Conservation (phyloP, 2,329 filamentous ascomycete genomes). For the Orbilia brochopaga region DNA sequence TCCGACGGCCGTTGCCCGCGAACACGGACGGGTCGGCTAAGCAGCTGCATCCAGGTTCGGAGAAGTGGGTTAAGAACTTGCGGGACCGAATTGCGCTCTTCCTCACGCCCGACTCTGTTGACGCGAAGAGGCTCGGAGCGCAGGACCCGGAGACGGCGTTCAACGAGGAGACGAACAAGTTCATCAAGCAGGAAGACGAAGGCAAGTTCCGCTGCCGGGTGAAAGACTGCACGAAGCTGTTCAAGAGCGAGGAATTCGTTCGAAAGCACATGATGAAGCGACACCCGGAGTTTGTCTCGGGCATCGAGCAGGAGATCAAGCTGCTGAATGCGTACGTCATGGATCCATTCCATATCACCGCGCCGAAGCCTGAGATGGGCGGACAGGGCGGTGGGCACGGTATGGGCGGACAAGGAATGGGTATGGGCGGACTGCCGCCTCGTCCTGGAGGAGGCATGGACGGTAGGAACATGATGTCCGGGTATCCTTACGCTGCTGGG, state of each 20-base stretch:
- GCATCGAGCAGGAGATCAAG: constrained; percentile 80
- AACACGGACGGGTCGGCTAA: constrained; percentile 79
- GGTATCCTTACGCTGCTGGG: constrained; percentile 39
- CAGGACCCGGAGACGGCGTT: constrained; percentile 83
- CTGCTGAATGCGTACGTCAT: constrained; percentile 94
- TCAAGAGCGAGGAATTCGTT: constrained; percentile 98
- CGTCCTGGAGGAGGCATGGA: constrained; percentile 31
- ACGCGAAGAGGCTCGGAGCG: constrained; percentile 83
- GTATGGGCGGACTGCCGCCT: constrained; percentile 50
- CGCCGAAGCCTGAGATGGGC: constrained; percentile 73
- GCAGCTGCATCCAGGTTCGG: constrained; percentile 89
- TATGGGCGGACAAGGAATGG: constrained; percentile 54
- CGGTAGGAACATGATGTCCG: constrained; percentile 45
- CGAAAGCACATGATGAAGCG: constrained; percentile 97
- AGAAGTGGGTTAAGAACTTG: constrained; percentile 98
- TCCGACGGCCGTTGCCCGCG: constrained; percentile 72
- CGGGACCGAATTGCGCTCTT: constrained; percentile 96
- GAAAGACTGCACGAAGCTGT: constrained; percentile 92
- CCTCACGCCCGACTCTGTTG: constrained; percentile 83
- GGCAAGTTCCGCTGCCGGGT: constrained; percentile 97
- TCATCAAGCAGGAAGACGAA: constrained; percentile 96
- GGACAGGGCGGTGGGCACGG: constrained; percentile 64
- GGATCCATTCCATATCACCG: constrained; percentile 90
- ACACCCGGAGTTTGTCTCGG: constrained; percentile 84
- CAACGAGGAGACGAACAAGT: constrained; percentile 82